phyloP scores from a whole-genome alignment of 371 early-diverging fungal species.

The Mucor irregularis region DNA sequence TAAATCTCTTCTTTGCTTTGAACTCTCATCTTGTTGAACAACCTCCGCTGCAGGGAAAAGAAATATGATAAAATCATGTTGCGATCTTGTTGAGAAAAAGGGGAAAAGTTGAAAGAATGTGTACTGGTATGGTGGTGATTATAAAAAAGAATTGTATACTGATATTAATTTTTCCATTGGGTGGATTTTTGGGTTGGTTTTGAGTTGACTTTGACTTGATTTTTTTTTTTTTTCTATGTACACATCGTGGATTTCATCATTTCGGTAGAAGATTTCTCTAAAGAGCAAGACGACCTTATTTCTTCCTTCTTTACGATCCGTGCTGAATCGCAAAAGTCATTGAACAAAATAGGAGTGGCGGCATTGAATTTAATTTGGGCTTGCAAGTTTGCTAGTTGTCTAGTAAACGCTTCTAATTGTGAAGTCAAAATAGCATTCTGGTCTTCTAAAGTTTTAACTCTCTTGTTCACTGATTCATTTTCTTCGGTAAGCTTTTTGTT shows the following conservation, averaged over 20 bases:
- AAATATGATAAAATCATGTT: conserved; percentile 1
- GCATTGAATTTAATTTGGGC: conserved; percentile 45
- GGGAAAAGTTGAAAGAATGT: not conserved
- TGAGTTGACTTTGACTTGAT: conserved; percentile 5
- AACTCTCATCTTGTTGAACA: conserved; percentile 23
- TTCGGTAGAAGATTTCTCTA: not conserved
- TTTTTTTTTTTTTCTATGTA: not conserved
- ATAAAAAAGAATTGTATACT: not conserved
- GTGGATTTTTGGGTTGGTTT: not conserved
- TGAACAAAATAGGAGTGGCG: conserved; percentile 32
- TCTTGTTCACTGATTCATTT: conserved; percentile 62
- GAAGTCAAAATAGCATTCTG: conserved; percentile 58
- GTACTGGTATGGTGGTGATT: not conserved
- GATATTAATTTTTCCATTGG: not conserved
- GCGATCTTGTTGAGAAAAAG: too few species aligned
- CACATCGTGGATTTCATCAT: too few species aligned
- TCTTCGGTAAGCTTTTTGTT: conserved; percentile 68
- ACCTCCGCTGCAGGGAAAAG: conserved; percentile 55
- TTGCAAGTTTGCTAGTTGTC: conserved; percentile 56
- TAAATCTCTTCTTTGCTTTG: conserved; percentile 3
- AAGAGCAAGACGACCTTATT: not conserved
- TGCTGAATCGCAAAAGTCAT: conserved; percentile 64
- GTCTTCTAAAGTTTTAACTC: conserved; percentile 65
- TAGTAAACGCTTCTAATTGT: conserved; percentile 58
- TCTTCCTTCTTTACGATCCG: conserved; percentile 42